Conservation (phyloP, 257 asterid species). For the Solanum gandarillasii region DNA sequence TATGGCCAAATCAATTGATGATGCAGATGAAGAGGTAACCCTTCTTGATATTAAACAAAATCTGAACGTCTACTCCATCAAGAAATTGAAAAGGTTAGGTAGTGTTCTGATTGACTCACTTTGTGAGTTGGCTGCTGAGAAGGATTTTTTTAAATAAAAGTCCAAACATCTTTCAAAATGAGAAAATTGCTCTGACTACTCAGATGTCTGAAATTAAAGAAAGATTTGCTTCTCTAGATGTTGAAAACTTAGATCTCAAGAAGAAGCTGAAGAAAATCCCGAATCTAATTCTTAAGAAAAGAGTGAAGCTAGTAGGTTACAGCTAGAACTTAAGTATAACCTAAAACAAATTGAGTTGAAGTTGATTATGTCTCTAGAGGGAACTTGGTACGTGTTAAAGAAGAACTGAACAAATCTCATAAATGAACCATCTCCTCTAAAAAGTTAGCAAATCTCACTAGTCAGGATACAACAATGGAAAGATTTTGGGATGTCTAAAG, state of each 20-base stretch:
- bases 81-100: not conserved
- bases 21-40: not conserved
- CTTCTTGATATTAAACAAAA: not conserved
- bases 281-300: not conserved
- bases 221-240: not conserved
- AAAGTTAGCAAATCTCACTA: not conserved
- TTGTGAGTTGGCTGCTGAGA: not conserved
- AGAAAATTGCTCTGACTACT: not conserved
- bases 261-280: not conserved
- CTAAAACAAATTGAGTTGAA: not conserved
- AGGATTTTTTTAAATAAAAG: too few relatives aligned
- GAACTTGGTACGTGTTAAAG: not conserved
- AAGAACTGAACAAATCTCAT: not conserved
- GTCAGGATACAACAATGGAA: not conserved
- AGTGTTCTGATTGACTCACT: not conserved
- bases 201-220: not conserved
- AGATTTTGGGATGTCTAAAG: not conserved
- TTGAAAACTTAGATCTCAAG: not conserved
- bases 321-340: not conserved
- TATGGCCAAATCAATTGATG: not conserved
- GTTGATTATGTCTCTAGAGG: not conserved
- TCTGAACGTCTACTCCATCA: not conserved
- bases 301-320: not conserved
- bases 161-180: not conserved
- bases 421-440: not conserved